Evolutionary conservation across 2,329 filamentous ascomycete genomes (phyloP).

Genomic region (Zymoseptoria tritici): DNA sequence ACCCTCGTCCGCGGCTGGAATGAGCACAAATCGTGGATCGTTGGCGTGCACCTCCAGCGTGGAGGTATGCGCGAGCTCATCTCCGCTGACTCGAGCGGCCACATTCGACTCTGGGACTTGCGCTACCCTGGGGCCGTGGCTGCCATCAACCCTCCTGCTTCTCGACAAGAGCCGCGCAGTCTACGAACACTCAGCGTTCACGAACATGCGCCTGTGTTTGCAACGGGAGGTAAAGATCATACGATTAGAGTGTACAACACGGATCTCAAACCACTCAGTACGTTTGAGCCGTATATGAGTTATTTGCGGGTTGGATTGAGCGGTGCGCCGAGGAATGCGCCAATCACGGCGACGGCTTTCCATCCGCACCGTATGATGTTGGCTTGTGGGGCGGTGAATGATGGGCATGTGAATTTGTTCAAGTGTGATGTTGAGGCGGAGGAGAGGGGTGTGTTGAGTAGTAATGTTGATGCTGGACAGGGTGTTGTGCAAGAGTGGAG

Average conservation of each 20-base stretch:
- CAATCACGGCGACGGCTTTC: constrained; percentile 85
- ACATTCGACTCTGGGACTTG: constrained; percentile 94
- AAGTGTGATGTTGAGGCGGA: constrained; percentile 25
- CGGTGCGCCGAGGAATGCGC: constrained; percentile 47
- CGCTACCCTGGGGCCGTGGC: constrained; percentile 49
- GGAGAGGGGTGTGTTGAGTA: constrained; percentile 5
- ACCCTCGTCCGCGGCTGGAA: constrained; percentile 97
- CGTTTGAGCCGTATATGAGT: constrained; percentile 81
- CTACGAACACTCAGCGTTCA: constrained; percentile 77
- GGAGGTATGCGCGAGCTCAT: constrained; percentile 88
- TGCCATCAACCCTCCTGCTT: constrained; percentile 40
- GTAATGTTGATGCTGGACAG: constrained; percentile 1
- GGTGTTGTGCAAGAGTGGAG: constrained; percentile 5
- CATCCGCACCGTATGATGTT: constrained; percentile 91
- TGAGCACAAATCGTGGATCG: constrained; percentile 91
- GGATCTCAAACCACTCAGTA: constrained; percentile 60
- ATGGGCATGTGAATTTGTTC: constrained; percentile 86
- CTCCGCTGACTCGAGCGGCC: constrained; percentile 83
- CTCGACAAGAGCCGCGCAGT: constrained; percentile 34
- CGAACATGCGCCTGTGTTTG: constrained; percentile 93
- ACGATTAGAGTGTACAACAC: constrained; percentile 86
- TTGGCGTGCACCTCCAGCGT: constrained; percentile 92
- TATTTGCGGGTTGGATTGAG: constrained; percentile 24
- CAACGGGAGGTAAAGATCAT: constrained; percentile 82
- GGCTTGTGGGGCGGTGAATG: constrained; percentile 76